Percentiles rank a stretch among this genome's conserved stretches.
Conservation (phyloP, 2,329 filamentous ascomycete species). For the Macrophomina pseudophaseolina region DNA sequence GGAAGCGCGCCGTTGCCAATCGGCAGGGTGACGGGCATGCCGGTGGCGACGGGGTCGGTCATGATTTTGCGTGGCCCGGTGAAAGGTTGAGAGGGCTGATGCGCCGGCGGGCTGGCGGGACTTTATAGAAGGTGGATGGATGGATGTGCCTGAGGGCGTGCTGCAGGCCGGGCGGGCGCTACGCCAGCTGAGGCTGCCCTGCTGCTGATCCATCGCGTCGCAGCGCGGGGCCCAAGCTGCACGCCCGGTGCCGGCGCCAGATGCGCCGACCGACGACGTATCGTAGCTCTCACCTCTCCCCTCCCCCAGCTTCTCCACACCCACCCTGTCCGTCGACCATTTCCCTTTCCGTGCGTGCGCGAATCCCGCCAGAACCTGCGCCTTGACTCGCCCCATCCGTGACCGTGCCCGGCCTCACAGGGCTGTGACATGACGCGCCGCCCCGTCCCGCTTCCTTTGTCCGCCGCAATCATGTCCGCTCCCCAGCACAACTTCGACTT, state of each 20-base stretch:
- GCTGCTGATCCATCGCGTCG: background rate
- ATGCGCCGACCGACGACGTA: slow-evolving; percentile 4
- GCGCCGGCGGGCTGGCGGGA: background rate
- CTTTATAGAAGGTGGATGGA: background rate
- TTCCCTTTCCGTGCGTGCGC: slow-evolving; percentile 2
- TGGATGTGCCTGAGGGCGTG: slow-evolving; percentile 9
- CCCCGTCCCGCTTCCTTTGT: slow-evolving; percentile 32
- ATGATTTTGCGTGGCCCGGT: background rate
- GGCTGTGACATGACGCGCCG: slow-evolving; percentile 18
- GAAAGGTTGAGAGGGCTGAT: background rate
- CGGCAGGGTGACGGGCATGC: background rate
- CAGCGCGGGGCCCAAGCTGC: background rate
- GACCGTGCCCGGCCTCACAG: slow-evolving; percentile 3
- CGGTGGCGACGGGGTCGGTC: background rate
- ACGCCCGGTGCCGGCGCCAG: background rate
- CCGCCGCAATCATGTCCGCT: slow-evolving; percentile 36
- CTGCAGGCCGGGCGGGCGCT: slow-evolving; percentile 1
- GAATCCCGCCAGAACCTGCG: background rate
- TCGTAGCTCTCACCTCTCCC: background rate
- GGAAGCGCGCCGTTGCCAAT: slow-evolving; percentile 28
- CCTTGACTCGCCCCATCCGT: background rate
- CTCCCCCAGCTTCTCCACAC: slow-evolving; percentile 3
- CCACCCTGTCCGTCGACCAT: background rate
- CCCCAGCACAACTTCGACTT: slow-evolving; percentile 46
- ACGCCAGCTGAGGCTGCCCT: background rate